Base-by-base conservation (phyloP, 2,329 filamentous ascomycete genomes). In the Diplocarpon rosae region DNA sequence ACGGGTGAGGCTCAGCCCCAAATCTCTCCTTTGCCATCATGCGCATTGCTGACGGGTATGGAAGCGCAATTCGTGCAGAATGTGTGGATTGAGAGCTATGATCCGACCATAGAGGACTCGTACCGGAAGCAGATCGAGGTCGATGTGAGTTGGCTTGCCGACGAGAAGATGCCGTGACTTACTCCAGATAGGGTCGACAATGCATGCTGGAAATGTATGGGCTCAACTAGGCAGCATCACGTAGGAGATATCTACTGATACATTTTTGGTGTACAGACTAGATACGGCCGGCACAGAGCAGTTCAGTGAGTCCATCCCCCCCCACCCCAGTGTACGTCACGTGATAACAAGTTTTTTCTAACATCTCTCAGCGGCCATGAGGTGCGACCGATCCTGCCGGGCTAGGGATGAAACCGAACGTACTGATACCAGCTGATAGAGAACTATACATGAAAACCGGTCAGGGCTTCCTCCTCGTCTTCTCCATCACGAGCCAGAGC, bases 281-380 rank as follows among this genome's bases (percentile, higher is more conserved):
- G 81, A 85, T 60, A 85, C 81, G 27, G 81, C 81, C 54, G 81
- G 81, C 45, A 85, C 81, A 56, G 81, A 85, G 63, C 81, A 85
- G 61, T 85, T 85, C 64, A 85, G 78, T 83, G 67, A 72, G 78
- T 52, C 17, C 33, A 35, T 15, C 34, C 39, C 39, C 11, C 37
- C 28, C 34, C 39, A 39, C 11, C 37, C 28, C 27, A 10, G 24
- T 20, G 3, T 13, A 3, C 14, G 42, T 52, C 55, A 59, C 52
- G 51, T 57, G 52, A 53, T 42, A 32, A 29, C 34, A 24, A 27
- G 35, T 36, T 42, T 8, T 35, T 11, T 10, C 29, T n/a, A 15
- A 59, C 49, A 46, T 31, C 7, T 24, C 9, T 24, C 40, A 75
- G 72, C 72, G 60, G 72, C 72, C 36, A 75, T 75, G 72, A 73